Base-by-base conservation (phyloP, 208 protist genomes). In the Trypanosoma scelopori region DNA sequence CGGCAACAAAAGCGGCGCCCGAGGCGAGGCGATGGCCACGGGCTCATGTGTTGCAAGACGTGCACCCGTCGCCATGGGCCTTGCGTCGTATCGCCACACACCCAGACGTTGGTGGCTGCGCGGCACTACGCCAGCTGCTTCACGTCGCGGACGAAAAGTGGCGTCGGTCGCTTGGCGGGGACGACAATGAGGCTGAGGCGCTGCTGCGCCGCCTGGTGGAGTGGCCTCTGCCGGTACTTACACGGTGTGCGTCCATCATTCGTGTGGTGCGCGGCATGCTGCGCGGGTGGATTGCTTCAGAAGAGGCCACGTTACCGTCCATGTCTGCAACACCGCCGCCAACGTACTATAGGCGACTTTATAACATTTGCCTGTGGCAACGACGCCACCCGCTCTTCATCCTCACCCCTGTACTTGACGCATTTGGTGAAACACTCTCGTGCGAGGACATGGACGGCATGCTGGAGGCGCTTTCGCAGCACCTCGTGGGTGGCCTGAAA, bases 301-400 rank as follows among this genome's bases (percentile, higher is more conserved):
- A 12, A 22, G 12, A 48, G 42, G 28, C 43, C 13, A 39, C 30
- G 53, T 18, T 16, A 30, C 9, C 18, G 43, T 20, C n/a, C n/a
- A 27, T 20, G 23, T 37, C 56, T 11, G 42, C 23, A 23, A 55
- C 23, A 23, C 41, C 45, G 5, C 20, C 37, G 13, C 5, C 35
- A 6, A 37, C 25, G 35, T 37, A 55, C 18, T 80, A 87, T 58
- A 53, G 59, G 41, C 60, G 84, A 1, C 68, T 82, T 5, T 89
- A 77, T 47, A 76, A 89, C 61, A 65, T 92, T 43, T 80, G 71
- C 41, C 76, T 89, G 39, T 94, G 87, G 85, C 87, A 94, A 67
- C 76, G 87, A 9, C 80, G 81, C 0, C 74, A 89, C 59, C 87
- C 87, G 28, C 66, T 91, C 0, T 68, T 68, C 18, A 59, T 94